Conservation (phyloP, 1,139 yeast genomes). For the Debaryomyces sp. region DNA sequence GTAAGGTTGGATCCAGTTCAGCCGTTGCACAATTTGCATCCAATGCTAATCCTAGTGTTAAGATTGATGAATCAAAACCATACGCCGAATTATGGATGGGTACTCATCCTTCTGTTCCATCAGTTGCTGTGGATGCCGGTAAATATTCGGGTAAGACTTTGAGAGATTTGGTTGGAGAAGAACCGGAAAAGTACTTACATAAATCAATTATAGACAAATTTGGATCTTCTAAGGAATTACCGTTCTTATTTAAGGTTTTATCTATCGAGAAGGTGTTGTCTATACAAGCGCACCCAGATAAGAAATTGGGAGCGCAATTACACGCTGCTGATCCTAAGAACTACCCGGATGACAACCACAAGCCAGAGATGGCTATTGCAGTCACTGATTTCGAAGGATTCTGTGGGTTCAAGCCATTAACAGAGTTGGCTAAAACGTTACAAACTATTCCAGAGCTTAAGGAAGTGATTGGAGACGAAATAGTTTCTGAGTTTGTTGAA, state of each 20-base stretch:
- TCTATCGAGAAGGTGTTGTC: conserved; percentile 90
- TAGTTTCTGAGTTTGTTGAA: conserved; percentile 52
- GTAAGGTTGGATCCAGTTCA: conserved; percentile 79
- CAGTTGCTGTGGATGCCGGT: conserved; percentile 53
- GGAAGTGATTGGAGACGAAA: conserved; percentile 66
- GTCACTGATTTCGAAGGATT: conserved; percentile 95
- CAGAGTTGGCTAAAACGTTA: conserved; percentile 69
- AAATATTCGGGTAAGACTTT: conserved; percentile 50
- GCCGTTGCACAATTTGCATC: conserved; percentile 90
- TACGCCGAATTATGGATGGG: conserved; percentile 99
- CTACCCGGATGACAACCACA: conserved; percentile 97
- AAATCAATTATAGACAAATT: conserved; percentile 62
- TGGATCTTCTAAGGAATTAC: conserved; percentile 71
- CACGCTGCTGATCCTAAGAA: conserved; percentile 85
- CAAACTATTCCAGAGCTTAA: conserved; percentile 73
- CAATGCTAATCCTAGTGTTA: conserved; percentile 58
- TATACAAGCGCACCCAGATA: conserved; percentile 98
- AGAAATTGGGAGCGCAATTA: conserved; percentile 72
- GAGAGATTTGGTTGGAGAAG: conserved; percentile 61
- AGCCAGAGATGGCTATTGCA: conserved; percentile 99
- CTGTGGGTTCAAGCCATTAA: conserved; percentile 95
- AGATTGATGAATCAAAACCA: conserved; percentile 72
- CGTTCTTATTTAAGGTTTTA: conserved; percentile 90
- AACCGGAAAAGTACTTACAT: conserved; percentile 67
- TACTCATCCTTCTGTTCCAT: conserved; percentile 91